Evolutionary conservation across 1,139 yeast genomes (phyloP), one percentile per base, ranked within the genome.

Genomic region (Nakaseomyces delphensis): DNA sequence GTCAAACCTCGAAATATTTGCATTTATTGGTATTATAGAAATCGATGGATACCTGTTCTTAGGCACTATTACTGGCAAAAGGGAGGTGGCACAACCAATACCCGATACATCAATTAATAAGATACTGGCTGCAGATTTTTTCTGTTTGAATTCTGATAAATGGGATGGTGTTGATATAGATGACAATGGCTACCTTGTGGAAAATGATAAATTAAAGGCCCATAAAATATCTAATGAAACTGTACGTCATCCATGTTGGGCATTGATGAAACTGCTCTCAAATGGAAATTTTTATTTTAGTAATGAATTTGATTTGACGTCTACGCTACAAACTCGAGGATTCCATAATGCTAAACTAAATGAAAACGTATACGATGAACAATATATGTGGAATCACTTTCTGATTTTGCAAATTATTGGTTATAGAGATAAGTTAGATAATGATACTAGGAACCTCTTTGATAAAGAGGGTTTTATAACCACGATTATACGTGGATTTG

Each of bases 371-470:
- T 79, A 74, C 50, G 89, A 82, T 57, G 78, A 77, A 45, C 91
- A 89, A 52, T 91, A 83, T 58, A 87, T 91, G 96, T 93, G 99
- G 99, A 93, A 93, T 61, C 74, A 83, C 5, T 91, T 84, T 60
- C 76, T 93, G 79, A 80, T 89, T 79, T 74, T 79, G 45, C 96
- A 89, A 49, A 73, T 93, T 48, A 71, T 85, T 48, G 71, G 74
- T 43, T 89, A 83, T 61, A 70, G 95, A 46, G 71, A 81, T 45
- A 81, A 83, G 47, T 64, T 87, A 45, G 87, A 82, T 30, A 67
- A 71, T 3, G 71, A 66, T 18, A 76, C 78, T 37, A 79, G 76
- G 48, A 63, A 67, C 20, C 67, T 73, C 7, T 59, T 93, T 44
- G 96, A 89, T 58, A 71, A 73, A 28, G 83, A 83, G 54, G 79